A percentile compares a stretch with the other conserved stretches of the same genome.
Evolutionary conservation across 1,284 basidiomycete genomes (phyloP).

Genomic region (Ceratobasidium sp.): DNA sequence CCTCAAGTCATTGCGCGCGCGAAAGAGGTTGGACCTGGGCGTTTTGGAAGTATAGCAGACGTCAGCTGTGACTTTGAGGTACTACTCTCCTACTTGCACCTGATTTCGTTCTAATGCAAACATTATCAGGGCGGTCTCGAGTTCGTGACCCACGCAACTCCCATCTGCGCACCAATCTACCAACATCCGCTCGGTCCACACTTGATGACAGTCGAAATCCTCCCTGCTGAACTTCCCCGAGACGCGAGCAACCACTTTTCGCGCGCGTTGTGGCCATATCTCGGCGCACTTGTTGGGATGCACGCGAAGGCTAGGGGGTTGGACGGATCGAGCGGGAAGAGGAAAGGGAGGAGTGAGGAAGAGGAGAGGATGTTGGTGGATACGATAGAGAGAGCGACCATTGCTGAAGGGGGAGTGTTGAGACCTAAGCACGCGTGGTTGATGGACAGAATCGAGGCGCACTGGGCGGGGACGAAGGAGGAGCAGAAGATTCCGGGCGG

Average conservation of each 20-base stretch:
- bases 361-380: conserved; percentile 56
- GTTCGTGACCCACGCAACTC: conserved; percentile 81
- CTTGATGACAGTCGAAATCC: conserved; percentile 90
- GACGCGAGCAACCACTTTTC: conserved; percentile 87
- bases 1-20: conserved; percentile 66
- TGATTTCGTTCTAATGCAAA: too few species aligned
- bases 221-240: conserved; percentile 84
- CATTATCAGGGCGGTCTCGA: conserved; percentile 91
- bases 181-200: conserved; percentile 63
- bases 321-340: conserved; percentile 44
- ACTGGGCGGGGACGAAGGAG: conserved; percentile 51
- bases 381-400: conserved; percentile 76
- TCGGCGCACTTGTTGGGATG: conserved; percentile 66
- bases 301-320: conserved; percentile 44
- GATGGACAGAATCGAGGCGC: conserved; percentile 64
- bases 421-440: conserved; percentile 72
- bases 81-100: too few species aligned
- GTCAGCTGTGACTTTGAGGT: conserved; percentile 88
- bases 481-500: conserved; percentile 4
- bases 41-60: conserved; percentile 82
- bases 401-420: conserved; percentile 74
- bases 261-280: conserved; percentile 73
- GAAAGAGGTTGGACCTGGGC: conserved; percentile 62
- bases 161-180: conserved; percentile 80
- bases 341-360: conserved; percentile 39